Conservation (phyloP, 2,329 filamentous ascomycete species). For the Pseudocercospora musae region DNA sequence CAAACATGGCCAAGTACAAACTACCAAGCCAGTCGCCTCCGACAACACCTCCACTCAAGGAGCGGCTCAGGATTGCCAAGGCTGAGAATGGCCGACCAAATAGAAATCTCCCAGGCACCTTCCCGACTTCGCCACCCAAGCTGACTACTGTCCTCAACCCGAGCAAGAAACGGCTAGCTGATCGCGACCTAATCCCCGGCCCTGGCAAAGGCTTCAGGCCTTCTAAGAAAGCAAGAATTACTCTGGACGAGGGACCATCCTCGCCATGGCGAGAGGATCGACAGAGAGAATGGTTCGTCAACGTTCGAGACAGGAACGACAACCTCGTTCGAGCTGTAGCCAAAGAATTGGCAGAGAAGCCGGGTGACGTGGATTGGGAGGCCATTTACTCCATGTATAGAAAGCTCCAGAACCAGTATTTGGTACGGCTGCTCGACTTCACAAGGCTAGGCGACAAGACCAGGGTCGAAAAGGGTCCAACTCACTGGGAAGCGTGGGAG, state of each 20-base stretch:
- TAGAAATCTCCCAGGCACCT: not conserved
- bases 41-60: not conserved
- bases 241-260: not conserved
- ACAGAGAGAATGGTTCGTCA: not conserved
- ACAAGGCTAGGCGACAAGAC: not conserved
- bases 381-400: conserved; percentile 1
- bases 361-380: conserved; percentile 5
- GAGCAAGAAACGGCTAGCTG: not conserved
- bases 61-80: not conserved
- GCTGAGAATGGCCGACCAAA: not conserved
- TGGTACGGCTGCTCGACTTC: conserved; percentile 3
- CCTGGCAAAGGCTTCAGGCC: not conserved
- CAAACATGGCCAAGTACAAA: not conserved
- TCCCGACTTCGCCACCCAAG: not conserved
- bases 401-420: not conserved
- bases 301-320: not conserved
- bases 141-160: not conserved
- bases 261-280: not conserved
- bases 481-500: conserved; percentile 8
- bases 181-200: not conserved
- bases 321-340: conserved; percentile 6
- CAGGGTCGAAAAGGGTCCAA: not conserved
- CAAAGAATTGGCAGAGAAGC: conserved; percentile 1
- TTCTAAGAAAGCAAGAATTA: not conserved
- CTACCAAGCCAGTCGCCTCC: not conserved